Evolutionary conservation across 495 filamentous ascomycete species (phyloP).

Genomic region (Aspergillus indologenus): DNA sequence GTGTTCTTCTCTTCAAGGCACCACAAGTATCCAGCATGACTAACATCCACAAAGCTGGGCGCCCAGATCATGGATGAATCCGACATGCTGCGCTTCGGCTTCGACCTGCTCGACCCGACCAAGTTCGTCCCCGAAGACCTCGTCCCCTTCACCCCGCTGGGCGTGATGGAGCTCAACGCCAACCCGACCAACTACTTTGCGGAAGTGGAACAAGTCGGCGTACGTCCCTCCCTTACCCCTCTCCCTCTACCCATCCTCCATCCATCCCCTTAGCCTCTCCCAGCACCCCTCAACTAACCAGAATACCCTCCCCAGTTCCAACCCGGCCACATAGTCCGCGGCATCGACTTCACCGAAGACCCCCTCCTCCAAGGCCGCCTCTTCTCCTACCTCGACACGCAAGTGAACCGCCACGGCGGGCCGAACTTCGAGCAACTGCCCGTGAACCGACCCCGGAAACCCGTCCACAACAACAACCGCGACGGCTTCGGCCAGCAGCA

Average conservation of each 20-base stretch:
- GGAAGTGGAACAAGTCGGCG: conserved; percentile 67
- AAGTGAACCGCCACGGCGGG: conserved; percentile 63
- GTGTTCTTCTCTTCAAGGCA: not conserved
- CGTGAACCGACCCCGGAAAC: conserved; percentile 59
- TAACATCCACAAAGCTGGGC: conserved; percentile 31
- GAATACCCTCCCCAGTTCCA: conserved; percentile 15
- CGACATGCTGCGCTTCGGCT: conserved; percentile 58
- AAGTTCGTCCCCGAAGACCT: conserved; percentile 69
- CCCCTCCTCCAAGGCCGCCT: conserved; percentile 68
- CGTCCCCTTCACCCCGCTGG: conserved; percentile 59
- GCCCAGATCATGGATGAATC: conserved; percentile 70
- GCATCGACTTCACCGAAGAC: conserved; percentile 68
- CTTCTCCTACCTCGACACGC: conserved; percentile 70
- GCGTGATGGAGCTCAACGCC: conserved; percentile 60
- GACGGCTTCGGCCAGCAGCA: conserved; percentile 5
- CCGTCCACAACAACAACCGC: conserved; percentile 69
- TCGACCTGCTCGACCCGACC: conserved; percentile 69
- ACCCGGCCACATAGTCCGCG: conserved; percentile 54
- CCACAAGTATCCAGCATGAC: too few species aligned
- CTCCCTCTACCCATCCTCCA: conserved; percentile 1
- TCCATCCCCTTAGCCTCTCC: not conserved
- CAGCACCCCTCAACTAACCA: not conserved
- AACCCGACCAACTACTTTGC: conserved; percentile 73
- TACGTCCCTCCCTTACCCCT: conserved; percentile 23
- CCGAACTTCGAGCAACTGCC: conserved; percentile 72